A percentile compares a stretch with the other conserved stretches of the same genome.
Evolutionary conservation across 176 grass and related monocot species (phyloP).

Genomic region (Panicum miliaceum): DNA sequence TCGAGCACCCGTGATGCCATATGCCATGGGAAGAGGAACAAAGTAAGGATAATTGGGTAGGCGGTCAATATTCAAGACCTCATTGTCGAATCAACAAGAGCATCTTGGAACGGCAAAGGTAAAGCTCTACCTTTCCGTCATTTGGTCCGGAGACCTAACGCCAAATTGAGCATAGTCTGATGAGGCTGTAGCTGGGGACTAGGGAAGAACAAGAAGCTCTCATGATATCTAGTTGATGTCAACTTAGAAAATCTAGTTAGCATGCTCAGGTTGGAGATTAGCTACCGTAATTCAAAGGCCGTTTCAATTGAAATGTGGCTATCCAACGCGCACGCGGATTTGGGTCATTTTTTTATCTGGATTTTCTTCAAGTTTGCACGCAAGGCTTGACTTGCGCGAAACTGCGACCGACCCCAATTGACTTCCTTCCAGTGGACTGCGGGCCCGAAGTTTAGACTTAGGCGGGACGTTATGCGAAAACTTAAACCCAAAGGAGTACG

Average conservation of each 20-base stretch:
- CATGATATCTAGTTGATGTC: background rate
- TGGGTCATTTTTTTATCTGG: background rate
- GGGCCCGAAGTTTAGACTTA: slow-evolving; percentile 20
- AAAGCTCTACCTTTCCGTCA: background rate
- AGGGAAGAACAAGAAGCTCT: background rate
- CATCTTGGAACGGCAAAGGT: background rate
- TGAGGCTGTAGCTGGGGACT: background rate
- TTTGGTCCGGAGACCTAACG: background rate
- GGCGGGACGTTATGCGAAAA: slow-evolving; percentile 10
- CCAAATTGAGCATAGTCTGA: background rate
- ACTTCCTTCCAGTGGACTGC: slow-evolving; percentile 8
- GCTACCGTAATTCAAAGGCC: background rate
- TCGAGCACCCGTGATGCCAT: no score
- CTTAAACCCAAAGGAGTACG: background rate
- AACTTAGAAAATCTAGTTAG: background rate
- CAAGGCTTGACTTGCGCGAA: slow-evolving; percentile 37
- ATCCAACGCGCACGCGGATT: background rate
- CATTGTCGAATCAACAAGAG: background rate
- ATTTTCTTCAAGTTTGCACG: slow-evolving; percentile 23
- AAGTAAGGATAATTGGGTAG: background rate
- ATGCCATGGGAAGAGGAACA: no score
- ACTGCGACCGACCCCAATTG: slow-evolving; percentile 23
- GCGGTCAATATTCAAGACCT: background rate
- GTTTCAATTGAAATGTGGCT: background rate
- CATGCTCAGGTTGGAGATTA: background rate